Conservation (phyloP, 768 basidiomycete genomes). For the Trametes cubensis region DNA sequence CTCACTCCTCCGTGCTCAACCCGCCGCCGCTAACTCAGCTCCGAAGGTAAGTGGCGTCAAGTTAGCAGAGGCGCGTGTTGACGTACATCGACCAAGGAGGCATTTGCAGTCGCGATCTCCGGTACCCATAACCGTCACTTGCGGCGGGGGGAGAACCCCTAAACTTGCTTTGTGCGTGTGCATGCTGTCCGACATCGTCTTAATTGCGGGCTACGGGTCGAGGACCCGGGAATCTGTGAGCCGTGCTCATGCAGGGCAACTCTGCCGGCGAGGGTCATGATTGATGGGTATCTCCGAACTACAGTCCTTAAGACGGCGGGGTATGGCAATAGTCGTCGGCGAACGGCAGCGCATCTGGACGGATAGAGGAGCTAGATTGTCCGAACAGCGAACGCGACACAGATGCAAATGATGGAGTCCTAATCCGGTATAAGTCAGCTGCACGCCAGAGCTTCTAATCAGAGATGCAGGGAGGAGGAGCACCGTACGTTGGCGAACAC, state of each 20-base stretch:
- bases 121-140: constrained; percentile 8
- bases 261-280: constrained; percentile 8
- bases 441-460: constrained; percentile 14
- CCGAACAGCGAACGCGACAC: constrained; percentile 63
- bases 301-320: constrained; percentile 23
- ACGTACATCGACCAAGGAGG: constrained; percentile 15
- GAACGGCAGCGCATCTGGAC: constrained; percentile 2
- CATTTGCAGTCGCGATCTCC: constrained; percentile 12
- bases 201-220: constrained; percentile 11
- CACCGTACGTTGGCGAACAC: constrained; percentile 75
- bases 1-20: background rate
- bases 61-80: constrained; percentile 8
- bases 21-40: constrained; percentile 14
- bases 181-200: background rate
- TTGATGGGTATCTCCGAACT: constrained; percentile 26
- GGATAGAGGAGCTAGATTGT: constrained; percentile 36
- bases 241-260: constrained; percentile 11
- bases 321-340: constrained; percentile 21
- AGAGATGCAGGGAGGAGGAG: constrained; percentile 13
- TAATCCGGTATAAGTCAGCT: constrained; percentile 36
- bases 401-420: constrained; percentile 74
- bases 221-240: constrained; percentile 9
- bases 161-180: constrained; percentile 3
- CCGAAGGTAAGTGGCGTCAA: constrained; percentile 20
- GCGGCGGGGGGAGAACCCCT: constrained; percentile 5